Evolutionary conservation across 2,329 filamentous ascomycete genomes (phyloP), one percentile per base, ranked within the genome.

Genomic region (Fusarium nematophilum): DNA sequence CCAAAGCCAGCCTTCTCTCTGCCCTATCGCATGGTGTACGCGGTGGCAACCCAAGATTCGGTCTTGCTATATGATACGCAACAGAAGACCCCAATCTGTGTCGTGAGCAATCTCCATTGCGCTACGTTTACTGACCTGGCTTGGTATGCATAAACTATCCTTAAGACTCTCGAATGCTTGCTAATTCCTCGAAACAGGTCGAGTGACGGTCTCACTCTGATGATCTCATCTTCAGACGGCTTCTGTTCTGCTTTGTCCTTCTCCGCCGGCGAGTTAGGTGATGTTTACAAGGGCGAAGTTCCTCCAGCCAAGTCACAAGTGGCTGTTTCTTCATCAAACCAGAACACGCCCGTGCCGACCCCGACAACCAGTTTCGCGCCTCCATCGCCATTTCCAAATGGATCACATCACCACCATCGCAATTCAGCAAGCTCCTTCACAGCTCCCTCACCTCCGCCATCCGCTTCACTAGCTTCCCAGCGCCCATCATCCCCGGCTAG

Each of bases 211-310:
- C 68, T 76, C 25, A 82, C 80, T 2, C 80, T 99, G 17, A 82
- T 99, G 43, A 96, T 99, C 79, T 95, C 93, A n/a, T 99, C 95
- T 0, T 97, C 95, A 0, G 95, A 99, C 74, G 95, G 95, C 0
- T 99, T 98, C 79, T 99, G 95, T 74, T 99, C 95, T 0, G 90
- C 91, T 0, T 81, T 99, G 6, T 90, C 93, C 0, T 99, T 99
- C 71, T 77, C 86, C 1, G 81, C 90, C 3, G 91, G 92, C 8
- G 95, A 99, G 74, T 80, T 99, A 1, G 95, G 95, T 10, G 88
- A 94, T 62, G 78, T 87, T 5, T 96, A 96, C 73, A 88, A 87
- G 8, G 89, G 89, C 26, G 87, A 92, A 45, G 73, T 88, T 31
- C 79, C 81, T n/a, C 78, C 79, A 11, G 71, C 76, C 25, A 86